Evolutionary conservation across 192 early-diverging fungal species (phyloP).

Genomic region (Umbelopsis isabellina): DNA sequence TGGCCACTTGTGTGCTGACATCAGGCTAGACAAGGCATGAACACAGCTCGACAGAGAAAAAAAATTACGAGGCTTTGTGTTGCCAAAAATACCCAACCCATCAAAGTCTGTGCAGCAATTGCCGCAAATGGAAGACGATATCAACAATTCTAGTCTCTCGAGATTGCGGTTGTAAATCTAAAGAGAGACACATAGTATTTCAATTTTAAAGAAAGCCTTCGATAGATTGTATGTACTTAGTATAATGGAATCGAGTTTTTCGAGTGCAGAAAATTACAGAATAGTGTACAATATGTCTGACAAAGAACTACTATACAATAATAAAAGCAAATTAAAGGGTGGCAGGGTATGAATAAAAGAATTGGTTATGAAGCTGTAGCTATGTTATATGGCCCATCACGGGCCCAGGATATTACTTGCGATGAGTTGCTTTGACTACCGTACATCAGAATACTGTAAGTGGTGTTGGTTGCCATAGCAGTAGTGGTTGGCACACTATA

Average conservation of each 20-base stretch:
- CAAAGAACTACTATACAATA: background rate
- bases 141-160: no score
- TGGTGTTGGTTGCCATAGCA: background rate
- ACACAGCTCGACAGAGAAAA: background rate
- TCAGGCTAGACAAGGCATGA: background rate
- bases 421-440: conserved; percentile 9
- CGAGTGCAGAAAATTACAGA: no score
- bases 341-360: background rate
- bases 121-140: no score
- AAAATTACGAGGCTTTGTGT: conserved; percentile 1
- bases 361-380: background rate
- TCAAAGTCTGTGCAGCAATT: no score
- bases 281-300: no score
- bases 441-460: conserved; percentile 17
- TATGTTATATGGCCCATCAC: conserved; percentile 11
- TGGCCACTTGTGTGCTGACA: conserved; percentile 6
- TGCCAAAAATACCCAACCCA: background rate
- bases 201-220: no score
- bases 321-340: background rate
- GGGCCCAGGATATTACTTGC: background rate
- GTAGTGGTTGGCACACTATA: conserved; percentile 8
- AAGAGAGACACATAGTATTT: no score
- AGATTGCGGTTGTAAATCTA: no score
- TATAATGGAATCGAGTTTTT: no score
- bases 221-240: no score